A percentile compares a stretch with the other conserved stretches of the same genome.
Evolutionary conservation across 768 basidiomycete species (phyloP).

Genomic region (Leccinum imitatum): DNA sequence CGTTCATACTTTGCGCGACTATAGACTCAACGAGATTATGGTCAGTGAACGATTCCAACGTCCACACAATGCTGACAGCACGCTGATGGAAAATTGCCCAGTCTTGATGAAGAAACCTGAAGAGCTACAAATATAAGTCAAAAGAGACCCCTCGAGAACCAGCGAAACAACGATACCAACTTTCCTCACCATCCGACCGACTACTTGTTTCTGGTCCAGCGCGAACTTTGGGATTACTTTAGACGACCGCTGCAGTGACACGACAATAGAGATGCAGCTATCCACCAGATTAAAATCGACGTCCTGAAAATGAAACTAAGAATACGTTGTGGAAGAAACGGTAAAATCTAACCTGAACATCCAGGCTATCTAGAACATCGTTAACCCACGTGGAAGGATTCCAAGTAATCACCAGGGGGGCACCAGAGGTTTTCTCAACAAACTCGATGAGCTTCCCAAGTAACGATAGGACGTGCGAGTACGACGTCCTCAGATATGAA

Average conservation of each 20-base stretch:
- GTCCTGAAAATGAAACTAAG: conserved; percentile 14
- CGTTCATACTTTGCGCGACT: conserved; percentile 68
- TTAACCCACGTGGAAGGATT: conserved; percentile 63
- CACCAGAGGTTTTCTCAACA: conserved; percentile 34
- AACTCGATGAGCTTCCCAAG: conserved; percentile 50
- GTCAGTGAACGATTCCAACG: conserved; percentile 55
- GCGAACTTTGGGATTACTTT: conserved; percentile 51
- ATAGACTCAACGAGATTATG: conserved; percentile 75
- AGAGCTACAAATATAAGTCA: conserved; percentile 45
- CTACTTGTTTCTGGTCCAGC: conserved; percentile 54
- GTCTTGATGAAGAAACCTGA: conserved; percentile 70
- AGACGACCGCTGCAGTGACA: conserved; percentile 53
- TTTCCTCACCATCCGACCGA: conserved; percentile 58
- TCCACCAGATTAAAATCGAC: conserved; percentile 70
- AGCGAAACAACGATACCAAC: conserved; percentile 29
- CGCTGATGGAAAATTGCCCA: conserved; percentile 76
- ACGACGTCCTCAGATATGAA: conserved; percentile 45
- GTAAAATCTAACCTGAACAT: conserved; percentile 48
- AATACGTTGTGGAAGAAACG: neutral
- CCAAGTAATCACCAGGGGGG: conserved; percentile 49
- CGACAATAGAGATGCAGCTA: conserved; percentile 52
- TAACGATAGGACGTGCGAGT: conserved; percentile 51
- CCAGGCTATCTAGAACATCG: conserved; percentile 50
- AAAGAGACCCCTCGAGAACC: neutral
- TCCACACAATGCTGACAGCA: conserved; percentile 81